These are phyloP conservation scores for Hygrophoropsis aurantiaca DNA, from an alignment of 768 basidiomycete species.

Conservation along the genomic window DNA sequence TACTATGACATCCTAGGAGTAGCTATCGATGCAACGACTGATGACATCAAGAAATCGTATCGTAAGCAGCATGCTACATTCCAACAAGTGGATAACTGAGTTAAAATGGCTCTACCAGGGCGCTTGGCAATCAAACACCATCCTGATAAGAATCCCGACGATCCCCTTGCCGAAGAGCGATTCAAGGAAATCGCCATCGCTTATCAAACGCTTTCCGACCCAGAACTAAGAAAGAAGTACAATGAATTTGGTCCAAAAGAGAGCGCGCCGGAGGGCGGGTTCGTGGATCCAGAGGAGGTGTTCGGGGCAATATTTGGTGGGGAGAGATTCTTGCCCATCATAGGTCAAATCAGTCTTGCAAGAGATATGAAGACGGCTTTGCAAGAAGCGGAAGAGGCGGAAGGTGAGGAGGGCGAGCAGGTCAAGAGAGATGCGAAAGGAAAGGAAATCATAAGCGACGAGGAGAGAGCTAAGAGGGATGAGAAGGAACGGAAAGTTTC, in stretches of 20 bases:
- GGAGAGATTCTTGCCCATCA: constrained; percentile 81
- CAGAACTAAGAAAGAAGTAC: constrained; percentile 74
- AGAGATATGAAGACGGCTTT: constrained; percentile 91
- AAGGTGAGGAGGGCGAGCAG: constrained; percentile 41
- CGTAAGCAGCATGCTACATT: constrained; percentile 44
- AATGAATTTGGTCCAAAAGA: constrained; percentile 90
- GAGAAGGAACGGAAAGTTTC: constrained; percentile 65
- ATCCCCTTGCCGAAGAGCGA: constrained; percentile 81
- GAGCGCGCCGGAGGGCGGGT: constrained; percentile 79
- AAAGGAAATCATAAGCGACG: constrained; percentile 54
- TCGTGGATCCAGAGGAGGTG: constrained; percentile 82
- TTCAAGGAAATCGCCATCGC: constrained; percentile 92
- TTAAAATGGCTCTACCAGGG: constrained; percentile 37
- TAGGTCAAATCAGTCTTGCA: constrained; percentile 85
- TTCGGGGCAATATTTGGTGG: constrained; percentile 88
- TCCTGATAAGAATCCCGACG: constrained; percentile 90
- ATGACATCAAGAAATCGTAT: constrained; percentile 92
- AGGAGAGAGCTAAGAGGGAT: constrained; percentile 74
- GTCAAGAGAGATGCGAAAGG: constrained; percentile 54
- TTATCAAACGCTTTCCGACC: constrained; percentile 83
- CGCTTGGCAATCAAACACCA: constrained; percentile 88
- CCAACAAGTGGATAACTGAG: neutral
- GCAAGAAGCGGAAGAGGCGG: constrained; percentile 80
- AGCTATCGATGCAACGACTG: constrained; percentile 68
- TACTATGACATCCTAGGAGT: constrained; percentile 89